Evolutionary conservation across 257 asterid species (phyloP).

Genomic region (Linaria vulgaris): DNA sequence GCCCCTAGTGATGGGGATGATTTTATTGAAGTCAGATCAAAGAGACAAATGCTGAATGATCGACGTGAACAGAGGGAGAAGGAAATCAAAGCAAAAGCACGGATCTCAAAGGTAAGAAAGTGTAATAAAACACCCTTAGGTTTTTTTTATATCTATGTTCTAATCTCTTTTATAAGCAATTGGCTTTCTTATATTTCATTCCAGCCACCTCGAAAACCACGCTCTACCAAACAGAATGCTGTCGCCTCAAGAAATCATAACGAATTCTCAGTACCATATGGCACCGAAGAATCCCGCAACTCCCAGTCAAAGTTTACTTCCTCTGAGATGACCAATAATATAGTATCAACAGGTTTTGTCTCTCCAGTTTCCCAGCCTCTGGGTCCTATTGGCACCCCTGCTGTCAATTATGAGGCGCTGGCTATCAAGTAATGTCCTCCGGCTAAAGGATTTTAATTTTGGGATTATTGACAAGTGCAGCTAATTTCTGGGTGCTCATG

Average conservation of each 20-base stretch:
- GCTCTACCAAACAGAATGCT: constrained; percentile 43
- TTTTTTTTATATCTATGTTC: constrained; percentile 14
- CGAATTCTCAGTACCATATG: constrained; percentile 36
- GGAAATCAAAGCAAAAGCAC: constrained; percentile 78
- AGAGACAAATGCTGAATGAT: constrained; percentile 94
- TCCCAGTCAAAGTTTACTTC: constrained; percentile 39
- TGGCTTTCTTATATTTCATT: constrained; percentile 15
- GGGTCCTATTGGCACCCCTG: constrained; percentile 69
- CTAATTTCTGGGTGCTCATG: constrained; percentile 22
- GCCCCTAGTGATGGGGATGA: constrained; percentile 95
- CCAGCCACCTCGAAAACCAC: constrained; percentile 61
- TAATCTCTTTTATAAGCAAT: constrained; percentile 10
- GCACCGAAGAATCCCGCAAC: constrained; percentile 41
- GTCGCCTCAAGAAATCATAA: constrained; percentile 45
- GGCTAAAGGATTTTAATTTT: constrained; percentile 12
- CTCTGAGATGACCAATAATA: constrained; percentile 46
- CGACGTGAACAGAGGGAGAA: constrained; percentile 91
- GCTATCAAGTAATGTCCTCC: constrained; percentile 49
- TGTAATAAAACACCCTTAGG: neutral
- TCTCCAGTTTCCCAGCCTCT: constrained; percentile 49
- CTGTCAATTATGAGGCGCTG: constrained; percentile 51
- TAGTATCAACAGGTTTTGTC: constrained; percentile 40
- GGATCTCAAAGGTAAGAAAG: constrained; percentile 51
- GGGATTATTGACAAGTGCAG: constrained; percentile 10
- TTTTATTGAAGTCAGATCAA: constrained; percentile 93